Percentiles rank a stretch among this genome's conserved stretches.
phyloP scores from a whole-genome alignment of 2,329 filamentous ascomycete species.

The Bipolaris bicolor region DNA sequence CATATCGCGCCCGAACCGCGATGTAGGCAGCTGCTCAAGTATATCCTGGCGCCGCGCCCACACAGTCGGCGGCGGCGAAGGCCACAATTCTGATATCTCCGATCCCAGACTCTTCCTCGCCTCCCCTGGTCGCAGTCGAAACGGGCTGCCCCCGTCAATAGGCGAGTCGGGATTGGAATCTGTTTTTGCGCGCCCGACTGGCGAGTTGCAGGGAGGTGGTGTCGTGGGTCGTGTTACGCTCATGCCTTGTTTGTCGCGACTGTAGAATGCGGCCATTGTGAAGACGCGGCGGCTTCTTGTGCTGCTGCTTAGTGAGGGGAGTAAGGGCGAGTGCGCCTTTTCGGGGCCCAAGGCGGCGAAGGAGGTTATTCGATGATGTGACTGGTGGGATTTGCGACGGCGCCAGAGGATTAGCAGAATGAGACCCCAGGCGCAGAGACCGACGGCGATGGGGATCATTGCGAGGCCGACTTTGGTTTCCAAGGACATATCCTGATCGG shows the following conservation, averaged over 20 bases:
- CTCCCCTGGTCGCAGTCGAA: conserved; percentile 37
- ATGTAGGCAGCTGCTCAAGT: conserved; percentile 1
- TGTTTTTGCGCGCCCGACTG: too few species aligned
- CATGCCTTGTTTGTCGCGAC: conserved; percentile 4
- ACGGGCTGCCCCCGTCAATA: conserved; percentile 38
- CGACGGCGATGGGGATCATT: conserved; percentile 31
- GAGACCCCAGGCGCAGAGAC: conserved; percentile 18
- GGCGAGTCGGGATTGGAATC: conserved; percentile 28
- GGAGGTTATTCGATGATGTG: conserved; percentile 1
- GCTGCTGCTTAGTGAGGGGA: conserved; percentile 16
- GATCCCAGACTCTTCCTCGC: conserved; percentile 29
- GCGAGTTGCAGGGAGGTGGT: neutral
- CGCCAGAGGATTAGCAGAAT: conserved; percentile 29
- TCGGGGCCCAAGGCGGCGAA: conserved; percentile 17
- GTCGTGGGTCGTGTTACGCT: conserved; percentile 3
- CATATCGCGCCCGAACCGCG: conserved; percentile 11
- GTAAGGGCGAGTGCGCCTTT: conserved; percentile 20
- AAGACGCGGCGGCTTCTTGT: conserved; percentile 26
- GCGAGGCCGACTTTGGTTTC: conserved; percentile 32
- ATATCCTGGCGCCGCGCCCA: conserved; percentile 15
- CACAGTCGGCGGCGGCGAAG: conserved; percentile 22
- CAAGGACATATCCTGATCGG: conserved; percentile 7
- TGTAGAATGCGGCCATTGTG: conserved; percentile 27
- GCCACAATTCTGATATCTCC: conserved; percentile 26
- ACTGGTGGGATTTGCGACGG: conserved; percentile 13